Conservation (phyloP, 345 rosid genomes). For the Linum usitatissimum region DNA sequence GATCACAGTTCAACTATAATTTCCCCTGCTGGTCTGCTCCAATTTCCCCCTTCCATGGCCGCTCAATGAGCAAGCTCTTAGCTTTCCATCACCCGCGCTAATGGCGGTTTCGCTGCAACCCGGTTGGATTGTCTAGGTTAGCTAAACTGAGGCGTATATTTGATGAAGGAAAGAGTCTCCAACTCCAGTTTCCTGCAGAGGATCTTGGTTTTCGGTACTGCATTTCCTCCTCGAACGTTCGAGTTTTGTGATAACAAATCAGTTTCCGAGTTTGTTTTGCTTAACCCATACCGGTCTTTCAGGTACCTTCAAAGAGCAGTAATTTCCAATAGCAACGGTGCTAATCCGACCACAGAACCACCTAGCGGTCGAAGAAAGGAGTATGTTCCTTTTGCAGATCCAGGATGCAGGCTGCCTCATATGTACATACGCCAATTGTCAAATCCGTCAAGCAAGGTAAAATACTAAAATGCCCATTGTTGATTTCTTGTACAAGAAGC, state of each 20-base stretch:
- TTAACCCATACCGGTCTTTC: not conserved
- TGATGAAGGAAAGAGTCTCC: slow-evolving; percentile 90
- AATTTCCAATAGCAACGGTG: slow-evolving; percentile 36
- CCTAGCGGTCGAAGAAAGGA: slow-evolving; percentile 75
- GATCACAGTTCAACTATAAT: too few species aligned
- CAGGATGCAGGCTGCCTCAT: slow-evolving; percentile 89
- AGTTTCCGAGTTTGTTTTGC: not conserved
- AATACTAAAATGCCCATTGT: not conserved
- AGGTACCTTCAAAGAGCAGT: slow-evolving; percentile 85
- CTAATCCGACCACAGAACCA: slow-evolving; percentile 16
- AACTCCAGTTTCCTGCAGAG: slow-evolving; percentile 95
- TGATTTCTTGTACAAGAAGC: not conserved
- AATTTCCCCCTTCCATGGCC: too few species aligned
- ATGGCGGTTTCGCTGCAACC: slow-evolving; percentile 32
- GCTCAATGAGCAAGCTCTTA: too few species aligned
- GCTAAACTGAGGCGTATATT: slow-evolving; percentile 53
- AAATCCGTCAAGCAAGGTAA: slow-evolving; percentile 33
- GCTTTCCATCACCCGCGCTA: too few species aligned
- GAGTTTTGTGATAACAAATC: not conserved
- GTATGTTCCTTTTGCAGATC: slow-evolving; percentile 65
- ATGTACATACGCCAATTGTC: slow-evolving; percentile 46
- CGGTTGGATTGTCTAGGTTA: slow-evolving; percentile 69
- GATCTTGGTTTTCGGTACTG: slow-evolving; percentile 94
- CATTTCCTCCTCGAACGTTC: not conserved
- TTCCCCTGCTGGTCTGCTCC: too few species aligned